Evolutionary conservation across 306 rosid genomes (phyloP), one percentile per base, ranked within the genome.

Genomic region (Glycyrrhiza uralensis): DNA sequence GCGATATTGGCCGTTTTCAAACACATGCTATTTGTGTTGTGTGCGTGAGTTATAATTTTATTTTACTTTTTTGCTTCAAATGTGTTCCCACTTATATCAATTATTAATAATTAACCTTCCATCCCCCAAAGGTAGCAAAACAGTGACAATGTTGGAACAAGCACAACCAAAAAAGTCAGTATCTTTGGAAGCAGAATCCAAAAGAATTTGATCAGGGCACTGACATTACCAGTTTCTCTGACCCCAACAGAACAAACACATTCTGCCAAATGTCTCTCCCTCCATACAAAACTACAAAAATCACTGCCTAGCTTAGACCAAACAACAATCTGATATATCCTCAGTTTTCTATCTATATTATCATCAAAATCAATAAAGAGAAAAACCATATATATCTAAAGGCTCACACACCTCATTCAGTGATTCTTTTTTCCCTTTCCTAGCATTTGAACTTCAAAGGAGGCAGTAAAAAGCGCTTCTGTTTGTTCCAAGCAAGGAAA

Each of bases 131-230:
- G 18, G 2, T 2, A 29, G 38, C 26, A 46, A 66, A 59, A 30
- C 7, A 50, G 75, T 69, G 41, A 54, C 7, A 13, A 15, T 13
- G 61, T 23, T 65, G 57, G 41, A 72, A 65, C 44, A 72, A 66
- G 5, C 50, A 72, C 36, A 68, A 39, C 46, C 74, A 76, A 65
- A 76, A 65, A 83, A 75, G 76, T 74, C 46, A 66, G 20, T 62
- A 68, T 75, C 80, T 66, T 56, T 42, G 41, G 81, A 68, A 71
- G 36, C 83, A 74, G 49, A 79, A 51, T 76, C 79, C 72, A 75
- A 70, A 62, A 66, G 65, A 61, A 74, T 79, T 71, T 62, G 42
- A 22, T 62, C 77, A 55, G 36, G 15, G 30, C 73, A 56, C 78
- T 72, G 75, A 46, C 66, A 62, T 55, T 23, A 33, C 66, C 71